A percentile compares a stretch with the other conserved stretches of the same genome.
Conservation (phyloP, 2,329 filamentous ascomycete genomes). For the Cladosporium colombiae region DNA sequence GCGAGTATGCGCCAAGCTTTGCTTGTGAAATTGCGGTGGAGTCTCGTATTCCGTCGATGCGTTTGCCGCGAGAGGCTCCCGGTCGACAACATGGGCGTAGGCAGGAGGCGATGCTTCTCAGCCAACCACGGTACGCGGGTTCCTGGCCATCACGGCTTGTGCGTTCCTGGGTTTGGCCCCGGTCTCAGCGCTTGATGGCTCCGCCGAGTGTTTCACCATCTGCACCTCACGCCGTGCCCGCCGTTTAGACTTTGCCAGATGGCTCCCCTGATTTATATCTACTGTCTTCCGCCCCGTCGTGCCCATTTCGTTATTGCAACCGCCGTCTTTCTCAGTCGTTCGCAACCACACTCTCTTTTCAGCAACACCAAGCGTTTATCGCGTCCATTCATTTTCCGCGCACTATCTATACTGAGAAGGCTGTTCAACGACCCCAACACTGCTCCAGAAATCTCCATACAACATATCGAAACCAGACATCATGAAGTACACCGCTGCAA, state of each 20-base stretch:
- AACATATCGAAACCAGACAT: slow-evolving; percentile 2
- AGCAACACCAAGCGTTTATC: slow-evolving; percentile 10
- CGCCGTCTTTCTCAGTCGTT: slow-evolving; percentile 12
- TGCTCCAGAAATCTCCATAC: background rate
- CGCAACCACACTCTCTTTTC: slow-evolving; percentile 19
- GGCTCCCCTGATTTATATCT: slow-evolving; percentile 17
- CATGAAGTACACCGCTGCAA: slow-evolving; percentile 23
- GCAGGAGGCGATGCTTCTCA: background rate
- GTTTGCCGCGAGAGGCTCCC: background rate
- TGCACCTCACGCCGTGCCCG: slow-evolving; percentile 10
- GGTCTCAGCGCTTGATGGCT: slow-evolving; percentile 7
- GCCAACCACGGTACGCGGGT: slow-evolving; percentile 10
- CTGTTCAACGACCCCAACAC: background rate
- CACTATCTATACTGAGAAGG: background rate
- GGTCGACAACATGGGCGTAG: background rate
- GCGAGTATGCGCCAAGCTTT: slow-evolving; percentile 14
- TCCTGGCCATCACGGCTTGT: background rate
- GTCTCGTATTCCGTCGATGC: background rate
- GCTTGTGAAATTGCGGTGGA: slow-evolving; percentile 18
- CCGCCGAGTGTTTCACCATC: slow-evolving; percentile 18
- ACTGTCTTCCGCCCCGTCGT: background rate
- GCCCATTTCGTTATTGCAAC: background rate
- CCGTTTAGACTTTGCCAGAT: background rate
- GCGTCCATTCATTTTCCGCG: slow-evolving; percentile 19
- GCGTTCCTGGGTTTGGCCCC: slow-evolving; percentile 7